These are phyloP conservation scores for Clohesyomyces aquaticus DNA, from an alignment of 495 filamentous ascomycete species.

Conservation along the genomic window DNA sequence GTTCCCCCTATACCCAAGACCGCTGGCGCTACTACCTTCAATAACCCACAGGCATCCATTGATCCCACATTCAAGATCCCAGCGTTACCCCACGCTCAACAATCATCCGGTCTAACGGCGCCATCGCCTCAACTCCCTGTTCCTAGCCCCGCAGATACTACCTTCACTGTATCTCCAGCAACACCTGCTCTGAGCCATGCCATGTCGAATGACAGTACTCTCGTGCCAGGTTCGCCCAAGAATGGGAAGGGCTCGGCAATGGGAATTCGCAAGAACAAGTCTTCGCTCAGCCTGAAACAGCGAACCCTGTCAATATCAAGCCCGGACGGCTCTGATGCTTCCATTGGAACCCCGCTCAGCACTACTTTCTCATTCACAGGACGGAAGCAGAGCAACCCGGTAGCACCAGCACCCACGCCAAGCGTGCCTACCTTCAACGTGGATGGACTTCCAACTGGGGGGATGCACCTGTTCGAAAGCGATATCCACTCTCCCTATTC, in stretches of 20 bases:
- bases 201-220: conserved; percentile 29
- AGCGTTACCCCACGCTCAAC: conserved; percentile 27
- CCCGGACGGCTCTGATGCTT: conserved; percentile 67
- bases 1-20: conserved; percentile 44
- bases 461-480: conserved; percentile 81
- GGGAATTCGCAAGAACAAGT: conserved; percentile 73
- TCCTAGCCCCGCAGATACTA: conserved; percentile 39
- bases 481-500: conserved; percentile 76
- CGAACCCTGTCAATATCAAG: conserved; percentile 77
- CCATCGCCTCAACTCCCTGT: conserved; percentile 33
- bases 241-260: conserved; percentile 45
- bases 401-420: conserved; percentile 70
- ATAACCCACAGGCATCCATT: conserved; percentile 17
- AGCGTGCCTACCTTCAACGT: conserved; percentile 60
- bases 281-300: conserved; percentile 73
- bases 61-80: conserved; percentile 40
- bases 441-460: conserved; percentile 62
- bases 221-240: conserved; percentile 38
- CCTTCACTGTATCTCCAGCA: conserved; percentile 41
- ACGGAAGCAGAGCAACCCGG: conserved; percentile 45
- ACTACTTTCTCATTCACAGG: conserved; percentile 64
- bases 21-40: conserved; percentile 32
- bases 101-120: conserved; percentile 20
- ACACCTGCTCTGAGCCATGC: conserved; percentile 38
- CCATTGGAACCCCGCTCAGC: conserved; percentile 74